These are phyloP conservation scores for Anthracocystis setariae DNA, from an alignment of 1,284 basidiomycete species.

Conservation along the genomic window DNA sequence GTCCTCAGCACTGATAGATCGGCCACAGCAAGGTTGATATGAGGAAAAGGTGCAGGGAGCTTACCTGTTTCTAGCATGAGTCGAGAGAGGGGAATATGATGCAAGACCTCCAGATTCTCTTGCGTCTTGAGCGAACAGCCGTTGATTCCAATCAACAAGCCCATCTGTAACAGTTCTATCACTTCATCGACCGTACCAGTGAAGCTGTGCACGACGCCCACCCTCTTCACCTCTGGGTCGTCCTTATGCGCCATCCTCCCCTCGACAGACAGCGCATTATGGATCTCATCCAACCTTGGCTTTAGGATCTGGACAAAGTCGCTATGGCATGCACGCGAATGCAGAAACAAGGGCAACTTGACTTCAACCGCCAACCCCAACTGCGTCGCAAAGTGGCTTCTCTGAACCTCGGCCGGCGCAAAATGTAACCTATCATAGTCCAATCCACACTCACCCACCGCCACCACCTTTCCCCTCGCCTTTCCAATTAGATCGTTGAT, in stretches of 20 bases:
- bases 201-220: constrained; percentile 82
- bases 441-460: constrained; percentile 86
- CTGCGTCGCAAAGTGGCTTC: constrained; percentile 78
- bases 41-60: constrained; percentile 51
- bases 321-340: constrained; percentile 75
- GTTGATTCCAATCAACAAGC: constrained; percentile 75
- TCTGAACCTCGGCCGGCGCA: constrained; percentile 75
- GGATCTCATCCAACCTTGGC: constrained; percentile 32
- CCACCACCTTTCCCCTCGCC: constrained; percentile 69
- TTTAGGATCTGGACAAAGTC: constrained; percentile 78
- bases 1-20: too few species aligned
- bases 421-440: constrained; percentile 87
- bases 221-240: constrained; percentile 18
- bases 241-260: constrained; percentile 6
- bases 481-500: constrained; percentile 57
- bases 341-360: constrained; percentile 83
- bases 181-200: constrained; percentile 79
- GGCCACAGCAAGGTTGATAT: too few species aligned
- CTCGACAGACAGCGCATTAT: constrained; percentile 1
- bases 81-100: constrained; percentile 74
- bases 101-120: constrained; percentile 76
- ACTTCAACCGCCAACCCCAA: constrained; percentile 78
- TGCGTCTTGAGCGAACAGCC: constrained; percentile 85
- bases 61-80: constrained; percentile 82
- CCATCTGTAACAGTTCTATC: constrained; percentile 73